Evolutionary conservation across 495 filamentous ascomycete genomes (phyloP).

Genomic region (Astrothelium macrocarpum): DNA sequence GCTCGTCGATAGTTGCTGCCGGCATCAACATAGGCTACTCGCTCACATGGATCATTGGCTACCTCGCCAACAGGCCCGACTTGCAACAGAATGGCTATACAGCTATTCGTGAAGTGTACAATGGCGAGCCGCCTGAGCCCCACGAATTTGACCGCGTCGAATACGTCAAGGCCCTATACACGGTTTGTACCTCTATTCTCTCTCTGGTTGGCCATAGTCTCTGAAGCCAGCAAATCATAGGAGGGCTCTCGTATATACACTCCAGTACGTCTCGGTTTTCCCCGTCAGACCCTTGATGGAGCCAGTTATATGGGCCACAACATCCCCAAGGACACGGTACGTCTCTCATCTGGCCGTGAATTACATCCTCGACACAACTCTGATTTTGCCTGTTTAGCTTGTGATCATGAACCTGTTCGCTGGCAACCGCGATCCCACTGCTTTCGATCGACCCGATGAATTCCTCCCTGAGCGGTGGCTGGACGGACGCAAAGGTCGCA

Average conservation of each 20-base stretch:
- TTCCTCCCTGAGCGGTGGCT: background rate
- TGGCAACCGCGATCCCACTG: background rate
- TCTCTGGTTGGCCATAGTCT: background rate
- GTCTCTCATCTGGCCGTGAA: background rate
- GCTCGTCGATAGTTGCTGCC: background rate
- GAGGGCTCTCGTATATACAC: background rate
- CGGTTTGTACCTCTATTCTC: background rate
- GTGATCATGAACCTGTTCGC: background rate
- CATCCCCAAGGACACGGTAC: background rate
- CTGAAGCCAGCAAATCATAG: background rate
- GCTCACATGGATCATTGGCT: background rate
- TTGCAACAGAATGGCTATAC: background rate
- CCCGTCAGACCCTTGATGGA: background rate
- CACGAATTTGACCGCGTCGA: background rate
- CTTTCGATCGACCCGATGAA: background rate
- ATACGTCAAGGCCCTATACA: background rate
- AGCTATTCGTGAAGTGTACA: background rate
- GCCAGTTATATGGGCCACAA: background rate
- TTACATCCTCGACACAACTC: background rate
- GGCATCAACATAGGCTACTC: background rate
- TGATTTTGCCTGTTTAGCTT: background rate
- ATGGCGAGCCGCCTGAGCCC: background rate
- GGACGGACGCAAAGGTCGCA: background rate
- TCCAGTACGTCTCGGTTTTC: background rate
- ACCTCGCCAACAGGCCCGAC: background rate